Base-by-base conservation (phyloP, 305 asterid genomes). In the Ajuga reptans region DNA sequence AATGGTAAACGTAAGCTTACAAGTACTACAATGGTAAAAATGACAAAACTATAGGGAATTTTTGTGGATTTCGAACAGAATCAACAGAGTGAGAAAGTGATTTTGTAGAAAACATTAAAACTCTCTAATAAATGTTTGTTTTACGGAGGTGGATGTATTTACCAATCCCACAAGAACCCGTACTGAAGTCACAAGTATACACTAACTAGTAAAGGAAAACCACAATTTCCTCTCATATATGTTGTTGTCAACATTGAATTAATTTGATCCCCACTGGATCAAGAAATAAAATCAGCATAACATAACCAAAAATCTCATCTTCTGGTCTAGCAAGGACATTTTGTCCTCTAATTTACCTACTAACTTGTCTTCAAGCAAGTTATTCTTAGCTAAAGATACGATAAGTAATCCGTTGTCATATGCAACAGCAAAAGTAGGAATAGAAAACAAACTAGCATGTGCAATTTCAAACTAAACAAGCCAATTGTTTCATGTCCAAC, bases 291-390 rank as follows among this genome's bases (percentile, higher is more conserved):
- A 9, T 51, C 18, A 3, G 11, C 49, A n/a, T 37, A 57, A 46
- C 49, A 66, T 14, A 24, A 57, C 67, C 54, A 65, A 33, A 53
- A 6, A 29, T 12, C n/a, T 33, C 46, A 4, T 6, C 36, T 72
- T 39, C 16, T 62, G 15, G 45, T 54, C 18, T 52, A 15, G 9
- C 18, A 54, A 51, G 65, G 45, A 53, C 37, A 29, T 17, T 16
- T 57, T 69, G 17, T 57, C 41, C 31, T 31, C 36, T 33, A 54
- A 17, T 45, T n/a, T 24, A 57, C 4, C 4, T 42, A 49, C 37
- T 42, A 67, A 54, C 34, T 46, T 65, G 52, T 18, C 67, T 64
- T 21, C 18, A 74, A 21, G 64, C 64, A 65, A 50, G 27, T 21
- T 2, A 21, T 0, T 21, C 27, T 51, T 47, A 65, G 65, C 46